Base-by-base conservation (phyloP, 73 alveolate species). In the Symbiodinium pilosum region DNA sequence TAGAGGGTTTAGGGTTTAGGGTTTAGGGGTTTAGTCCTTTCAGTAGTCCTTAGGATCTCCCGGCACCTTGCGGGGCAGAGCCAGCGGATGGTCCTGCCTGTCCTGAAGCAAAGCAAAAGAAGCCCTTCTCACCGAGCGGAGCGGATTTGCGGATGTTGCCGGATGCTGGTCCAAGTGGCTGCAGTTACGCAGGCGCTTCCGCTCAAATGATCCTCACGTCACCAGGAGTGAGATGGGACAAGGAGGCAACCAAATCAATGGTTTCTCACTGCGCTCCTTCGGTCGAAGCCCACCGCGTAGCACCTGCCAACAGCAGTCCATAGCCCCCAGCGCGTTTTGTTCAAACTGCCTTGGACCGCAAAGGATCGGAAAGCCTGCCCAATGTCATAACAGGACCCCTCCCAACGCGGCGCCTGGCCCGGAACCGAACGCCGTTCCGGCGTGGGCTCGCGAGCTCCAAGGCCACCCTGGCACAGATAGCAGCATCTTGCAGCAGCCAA, bases 81-180 rank as follows among this genome's bases (percentile, higher is more conserved):
- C 77, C 77, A 85, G 93, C 6, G 93, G 93, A 28, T 85, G 93
- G 3, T 85, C 93, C 34, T 30, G 93, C 43, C 77, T 7, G 47
- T 85, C 93, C 93, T 85, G 44, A 18, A 9, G 26, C 11, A 56
- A 16, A 56, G 14, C 6, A 47, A 14, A 47, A 14, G 59, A n/a
- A n/a, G n/a, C n/a, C n/a, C n/a, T n/a, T n/a, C n/a, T n/a, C n/a
- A n/a, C n/a, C n/a, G 59, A 47, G 6, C 59, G 59, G 59, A 47
- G n/a, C n/a, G n/a, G 59, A 47, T 47, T 14, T 47, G 59, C 59
- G 59, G 59, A 14, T 9, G 59, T n/a, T 51, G 68, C 12, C 68
- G 68, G 21, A 51, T 16, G 12, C 28, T 24, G 68, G 68, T 51
- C 68, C 0, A 24, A 16, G 75, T 34, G 75, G 75, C 75, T 21